A percentile compares a stretch with the other conserved stretches of the same genome.
Evolutionary conservation across 1,284 basidiomycete genomes (phyloP).

Genomic region (Heterobasidion occidentale): DNA sequence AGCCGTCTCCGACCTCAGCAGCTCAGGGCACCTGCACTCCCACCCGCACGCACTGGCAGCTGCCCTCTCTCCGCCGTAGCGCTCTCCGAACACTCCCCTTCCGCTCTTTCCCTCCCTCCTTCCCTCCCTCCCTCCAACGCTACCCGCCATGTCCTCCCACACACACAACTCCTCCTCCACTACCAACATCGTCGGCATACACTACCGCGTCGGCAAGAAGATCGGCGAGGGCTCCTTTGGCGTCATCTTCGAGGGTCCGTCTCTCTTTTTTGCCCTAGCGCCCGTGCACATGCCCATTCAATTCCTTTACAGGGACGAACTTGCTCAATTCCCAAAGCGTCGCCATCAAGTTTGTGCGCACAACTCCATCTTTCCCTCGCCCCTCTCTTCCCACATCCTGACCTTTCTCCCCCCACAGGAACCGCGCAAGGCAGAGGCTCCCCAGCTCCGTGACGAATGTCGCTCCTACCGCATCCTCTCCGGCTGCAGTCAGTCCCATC

Average conservation of each 20-base stretch:
- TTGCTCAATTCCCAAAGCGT: constrained; percentile 93
- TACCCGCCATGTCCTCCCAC: constrained; percentile 21
- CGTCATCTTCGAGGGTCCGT: constrained; percentile 90
- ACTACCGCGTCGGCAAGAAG: constrained; percentile 83
- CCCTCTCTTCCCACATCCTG: constrained; percentile 4
- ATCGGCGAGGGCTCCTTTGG: constrained; percentile 88
- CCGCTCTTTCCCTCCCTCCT: constrained; percentile 4
- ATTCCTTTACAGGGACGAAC: constrained; percentile 66
- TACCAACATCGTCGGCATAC: constrained; percentile 65
- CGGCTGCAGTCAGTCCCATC: constrained; percentile 71
- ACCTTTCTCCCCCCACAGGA: constrained; percentile 45
- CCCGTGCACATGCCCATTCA: constrained; percentile 4
- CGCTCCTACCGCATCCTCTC: constrained; percentile 93
- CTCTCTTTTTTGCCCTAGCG: constrained; percentile 3
- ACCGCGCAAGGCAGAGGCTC: constrained; percentile 93
- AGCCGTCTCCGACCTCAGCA: too few species aligned
- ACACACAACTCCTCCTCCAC: constrained; percentile 42
- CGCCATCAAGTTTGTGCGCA: constrained; percentile 94
- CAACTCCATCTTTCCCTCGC: not conserved
- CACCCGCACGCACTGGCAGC: too few species aligned
- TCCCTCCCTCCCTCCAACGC: constrained; percentile 4
- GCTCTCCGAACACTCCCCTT: constrained; percentile 1
- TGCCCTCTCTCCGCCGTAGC: too few species aligned
- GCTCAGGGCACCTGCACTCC: too few species aligned
- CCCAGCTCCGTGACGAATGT: constrained; percentile 94